Base-by-base conservation (phyloP, 257 asterid species). In the Echium plantagineum region DNA sequence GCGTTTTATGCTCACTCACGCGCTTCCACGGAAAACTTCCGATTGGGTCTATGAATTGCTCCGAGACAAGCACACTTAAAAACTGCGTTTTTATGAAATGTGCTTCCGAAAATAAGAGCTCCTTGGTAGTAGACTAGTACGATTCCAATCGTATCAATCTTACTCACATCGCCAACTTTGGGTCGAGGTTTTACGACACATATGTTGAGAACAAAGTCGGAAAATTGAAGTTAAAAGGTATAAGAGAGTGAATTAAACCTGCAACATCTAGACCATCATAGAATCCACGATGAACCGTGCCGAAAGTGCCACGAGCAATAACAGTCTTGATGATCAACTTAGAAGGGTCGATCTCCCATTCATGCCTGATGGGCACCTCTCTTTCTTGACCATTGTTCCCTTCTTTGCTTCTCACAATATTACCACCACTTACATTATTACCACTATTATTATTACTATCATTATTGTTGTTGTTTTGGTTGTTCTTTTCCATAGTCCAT, bases 271-370 rank as follows among this genome's bases (percentile, higher is more conserved):
- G 80, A 42, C 83, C 82, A 42, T 85, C 87, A 59, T 87, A 87
- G 70, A 87, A 42, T 59, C 91, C 96, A 28, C 93, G 96, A 75
- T 87, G 89, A 63, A 87, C 96, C 35, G 91, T 85, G 12, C 94
- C 96, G 42, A 77, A 85, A 28, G 93, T 79, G 72, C 94, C 93
- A 35, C 91, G 89, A 65, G 93, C 94, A 54, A 87, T 68, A 66
- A 79, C 80, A 58, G 79, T 71, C 67, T 83, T 81, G 75, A 87
- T 75, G 18, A 78, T 67, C 18, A 87, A 85, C 71, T 85, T 87
- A 0, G 85, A 64, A 6, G 91, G 78, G 28, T 87, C 94, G 61
- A 87, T 87, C 71, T 87, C 96, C 96, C 96, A 85, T 16, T 69
- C 86, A 21, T 75, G 72, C 76, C 74, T 80, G 31, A 75, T 73